Percentiles rank a stretch among this genome's conserved stretches.
Conservation (phyloP, 768 basidiomycete genomes). For the Hericium rajendrae region DNA sequence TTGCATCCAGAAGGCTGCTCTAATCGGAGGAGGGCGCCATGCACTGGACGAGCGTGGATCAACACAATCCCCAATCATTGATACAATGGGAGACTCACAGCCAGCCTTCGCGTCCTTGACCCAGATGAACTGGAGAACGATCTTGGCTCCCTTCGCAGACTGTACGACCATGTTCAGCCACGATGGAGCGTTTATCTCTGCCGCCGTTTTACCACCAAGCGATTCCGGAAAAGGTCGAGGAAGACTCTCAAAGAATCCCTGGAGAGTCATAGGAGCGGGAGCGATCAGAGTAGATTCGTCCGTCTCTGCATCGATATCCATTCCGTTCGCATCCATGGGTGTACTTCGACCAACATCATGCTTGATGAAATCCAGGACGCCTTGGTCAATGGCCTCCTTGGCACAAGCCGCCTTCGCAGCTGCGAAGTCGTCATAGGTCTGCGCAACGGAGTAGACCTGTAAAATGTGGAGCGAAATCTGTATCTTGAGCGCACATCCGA, state of each 20-base stretch:
- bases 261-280: conserved; percentile 27
- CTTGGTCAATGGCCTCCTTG: conserved; percentile 39
- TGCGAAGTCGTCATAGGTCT: conserved; percentile 28
- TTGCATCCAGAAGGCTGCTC: conserved; percentile 40
- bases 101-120: conserved; percentile 31
- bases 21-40: conserved; percentile 56
- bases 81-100: conserved; percentile 27
- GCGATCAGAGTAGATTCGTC: conserved; percentile 2
- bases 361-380: conserved; percentile 49
- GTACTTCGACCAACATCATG: conserved; percentile 41
- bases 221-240: conserved; percentile 54
- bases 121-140: conserved; percentile 36
- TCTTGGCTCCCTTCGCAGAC: conserved; percentile 38
- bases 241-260: conserved; percentile 53
- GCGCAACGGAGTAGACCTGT: conserved; percentile 42
- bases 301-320: conserved; percentile 6
- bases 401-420: conserved; percentile 49
- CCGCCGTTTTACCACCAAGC: conserved; percentile 34
- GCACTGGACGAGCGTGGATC: conserved; percentile 27
- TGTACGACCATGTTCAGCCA: conserved; percentile 46
- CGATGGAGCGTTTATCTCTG: conserved; percentile 43
- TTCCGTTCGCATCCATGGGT: conserved; percentile 19
- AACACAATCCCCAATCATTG: background rate
- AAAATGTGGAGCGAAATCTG: conserved; percentile 39
- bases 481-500: conserved; percentile 51